Conservation (phyloP, 208 protist genomes). For the Trypanosoma cruzi region DNA sequence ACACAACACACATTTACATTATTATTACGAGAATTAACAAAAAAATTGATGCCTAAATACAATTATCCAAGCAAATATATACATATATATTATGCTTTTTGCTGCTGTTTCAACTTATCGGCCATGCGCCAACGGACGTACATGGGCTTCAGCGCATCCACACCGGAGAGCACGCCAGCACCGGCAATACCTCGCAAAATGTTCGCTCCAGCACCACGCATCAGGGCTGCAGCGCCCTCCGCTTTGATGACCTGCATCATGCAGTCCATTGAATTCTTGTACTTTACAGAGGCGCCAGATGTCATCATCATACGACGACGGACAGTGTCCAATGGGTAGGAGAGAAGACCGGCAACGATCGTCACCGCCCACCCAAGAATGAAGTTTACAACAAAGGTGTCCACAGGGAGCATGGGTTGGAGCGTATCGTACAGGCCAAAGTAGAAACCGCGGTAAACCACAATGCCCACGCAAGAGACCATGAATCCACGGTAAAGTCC, state of each 20-base stretch:
- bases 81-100: not conserved
- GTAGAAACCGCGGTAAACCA: conserved; percentile 97
- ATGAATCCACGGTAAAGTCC: conserved; percentile 97
- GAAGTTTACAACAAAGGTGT: conserved; percentile 77
- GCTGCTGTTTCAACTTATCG: conserved; percentile 2
- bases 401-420: conserved; percentile 65
- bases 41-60: no score
- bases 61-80: no score
- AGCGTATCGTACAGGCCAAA: conserved; percentile 96
- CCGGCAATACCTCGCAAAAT: conserved; percentile 83
- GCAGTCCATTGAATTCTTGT: conserved; percentile 78
- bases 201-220: conserved; percentile 74
- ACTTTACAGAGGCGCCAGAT: conserved; percentile 65
- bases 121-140: conserved; percentile 58
- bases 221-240: conserved; percentile 54
- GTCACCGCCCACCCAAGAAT: conserved; percentile 73
- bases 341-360: conserved; percentile 69
- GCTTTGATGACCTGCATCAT: conserved; percentile 59
- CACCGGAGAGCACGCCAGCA: conserved; percentile 74
- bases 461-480: conserved; percentile 95
- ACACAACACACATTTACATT: no score
- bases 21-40: no score
- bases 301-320: conserved; percentile 97
- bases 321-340: conserved; percentile 98
- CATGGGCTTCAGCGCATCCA: conserved; percentile 85